A percentile compares a stretch with the other conserved stretches of the same genome.
Conservation (phyloP, 2,329 filamentous ascomycete species). For the Sclerotinia glacialis region DNA sequence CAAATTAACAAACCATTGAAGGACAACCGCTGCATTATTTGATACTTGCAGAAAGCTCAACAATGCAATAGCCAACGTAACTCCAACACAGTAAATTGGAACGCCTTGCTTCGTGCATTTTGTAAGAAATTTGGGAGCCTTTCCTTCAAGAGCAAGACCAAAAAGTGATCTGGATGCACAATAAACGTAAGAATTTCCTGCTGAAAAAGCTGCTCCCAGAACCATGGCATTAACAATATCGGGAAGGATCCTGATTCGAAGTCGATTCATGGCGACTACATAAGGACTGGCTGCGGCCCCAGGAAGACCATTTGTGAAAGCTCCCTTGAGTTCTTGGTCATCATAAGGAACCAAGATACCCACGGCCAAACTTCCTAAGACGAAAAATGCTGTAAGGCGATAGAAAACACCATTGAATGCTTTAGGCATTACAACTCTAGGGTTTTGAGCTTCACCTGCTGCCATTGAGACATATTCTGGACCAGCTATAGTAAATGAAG, state of each 20-base stretch:
- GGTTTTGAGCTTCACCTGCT: constrained; percentile 57
- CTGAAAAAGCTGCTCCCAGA: constrained; percentile 53
- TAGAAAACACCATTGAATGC: constrained; percentile 60
- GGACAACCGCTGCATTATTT: constrained; percentile 53
- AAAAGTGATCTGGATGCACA: constrained; percentile 50
- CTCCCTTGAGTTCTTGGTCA: constrained; percentile 44
- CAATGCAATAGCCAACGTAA: constrained; percentile 56
- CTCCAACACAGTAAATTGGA: constrained; percentile 56
- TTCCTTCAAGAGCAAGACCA: constrained; percentile 51
- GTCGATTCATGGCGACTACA: constrained; percentile 49
- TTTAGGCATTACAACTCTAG: constrained; percentile 56
- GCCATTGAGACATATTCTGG: constrained; percentile 53
- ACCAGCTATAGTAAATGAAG: constrained; percentile 49
- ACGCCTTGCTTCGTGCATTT: constrained; percentile 51
- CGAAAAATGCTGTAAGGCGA: constrained; percentile 61
- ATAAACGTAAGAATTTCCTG: constrained; percentile 47
- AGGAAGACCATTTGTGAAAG: constrained; percentile 44
- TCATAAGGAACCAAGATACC: constrained; percentile 57
- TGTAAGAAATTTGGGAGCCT: constrained; percentile 51
- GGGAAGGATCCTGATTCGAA: constrained; percentile 49
- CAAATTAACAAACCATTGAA: constrained; percentile 61
- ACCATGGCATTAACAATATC: constrained; percentile 56
- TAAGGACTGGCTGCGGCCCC: constrained; percentile 51
- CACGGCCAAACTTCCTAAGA: constrained; percentile 56
- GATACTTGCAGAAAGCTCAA: constrained; percentile 61